Base-by-base conservation (phyloP, 352 stramenopile species). In the Blastocystis sp. region DNA sequence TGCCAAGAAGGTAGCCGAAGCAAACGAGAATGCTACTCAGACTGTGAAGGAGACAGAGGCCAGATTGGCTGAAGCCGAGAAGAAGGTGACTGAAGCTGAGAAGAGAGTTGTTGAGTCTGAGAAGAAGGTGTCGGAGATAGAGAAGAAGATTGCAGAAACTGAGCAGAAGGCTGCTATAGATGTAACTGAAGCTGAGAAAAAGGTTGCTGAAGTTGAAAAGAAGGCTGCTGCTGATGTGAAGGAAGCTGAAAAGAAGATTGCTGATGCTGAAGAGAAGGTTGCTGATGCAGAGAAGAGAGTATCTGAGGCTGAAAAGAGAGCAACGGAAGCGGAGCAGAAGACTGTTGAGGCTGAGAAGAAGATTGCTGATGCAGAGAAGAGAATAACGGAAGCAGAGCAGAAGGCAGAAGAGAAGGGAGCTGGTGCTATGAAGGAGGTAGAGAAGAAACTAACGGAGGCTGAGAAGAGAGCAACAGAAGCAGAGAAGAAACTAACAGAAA, bases 1-100 rank as follows among this genome's bases (percentile, higher is more conserved):
- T 42, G n/a, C 19, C 29, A 1, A 5, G 59, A 39, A 21, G 59
- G 12, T 39, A 46, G 59, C 59, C 3, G 24, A 32, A 42, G 29
- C 42, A 42, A 32, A 4, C 7, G 37, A 65, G 7, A 29, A 24
- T 7, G 57, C 37, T 24, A 29, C n/a, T n/a, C 42, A 71, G 59
- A 7, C 9, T 9, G 59, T 35, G 1, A 43, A 43, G 24, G 63
- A 74, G 32, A 12, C 27, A 3, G 63, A 74, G 63, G 49, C 43
- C 27, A 74, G 49, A 32, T 4, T 74, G 6, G 63, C 63, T 7
- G 63, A 74, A 32, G 19, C 27, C 0, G 63, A 74, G 63, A 74
- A 74, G 63, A 43, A 46, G 63, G 63, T 51, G 5, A 32, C 63
- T n/a, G 92, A 93, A 83, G 91, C 93, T 88, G 90, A 90, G 69